Percentiles rank a stretch among this genome's conserved stretches.
phyloP scores from a whole-genome alignment of 768 basidiomycete species.

The Guyanaporus albipodus region DNA sequence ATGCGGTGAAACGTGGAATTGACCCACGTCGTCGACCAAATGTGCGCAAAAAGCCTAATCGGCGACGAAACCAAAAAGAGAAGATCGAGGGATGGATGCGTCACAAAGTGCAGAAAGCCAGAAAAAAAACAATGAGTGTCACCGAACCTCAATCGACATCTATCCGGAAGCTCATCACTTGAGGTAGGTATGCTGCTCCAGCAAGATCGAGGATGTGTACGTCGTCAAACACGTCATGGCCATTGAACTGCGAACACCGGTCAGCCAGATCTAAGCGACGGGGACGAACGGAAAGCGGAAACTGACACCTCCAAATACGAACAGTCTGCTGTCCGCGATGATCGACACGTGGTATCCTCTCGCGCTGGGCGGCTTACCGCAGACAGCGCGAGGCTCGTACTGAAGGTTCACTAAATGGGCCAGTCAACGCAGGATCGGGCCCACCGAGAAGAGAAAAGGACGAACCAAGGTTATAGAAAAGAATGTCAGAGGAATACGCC shows the following conservation, averaged over 20 bases:
- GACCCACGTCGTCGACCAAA: too few relatives aligned
- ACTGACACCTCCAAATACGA: slow-evolving; percentile 73
- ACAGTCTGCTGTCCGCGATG: slow-evolving; percentile 79
- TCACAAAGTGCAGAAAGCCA: neutral
- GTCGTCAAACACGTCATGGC: slow-evolving; percentile 79
- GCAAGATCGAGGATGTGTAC: slow-evolving; percentile 83
- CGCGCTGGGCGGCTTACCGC: slow-evolving; percentile 63
- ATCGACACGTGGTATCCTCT: slow-evolving; percentile 86
- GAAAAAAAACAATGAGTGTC: neutral
- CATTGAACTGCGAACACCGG: slow-evolving; percentile 53
- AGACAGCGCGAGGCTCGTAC: slow-evolving; percentile 70
- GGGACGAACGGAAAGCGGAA: neutral
- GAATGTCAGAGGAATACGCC: slow-evolving; percentile 68
- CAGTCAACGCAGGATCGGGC: neutral
- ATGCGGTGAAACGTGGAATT: slow-evolving; percentile 7
- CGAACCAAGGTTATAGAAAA: slow-evolving; percentile 84
- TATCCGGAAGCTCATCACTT: slow-evolving; percentile 75
- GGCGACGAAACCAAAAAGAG: neutral
- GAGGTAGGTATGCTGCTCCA: slow-evolving; percentile 83
- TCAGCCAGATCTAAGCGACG: neutral
- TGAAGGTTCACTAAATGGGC: slow-evolving; percentile 63
- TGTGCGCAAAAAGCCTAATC: slow-evolving; percentile 1
- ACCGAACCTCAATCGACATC: slow-evolving; percentile 37
- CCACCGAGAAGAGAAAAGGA: neutral
- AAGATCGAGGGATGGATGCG: neutral